These are phyloP conservation scores for Alternaria atra DNA, from an alignment of 2,329 filamentous ascomycete species.

Conservation along the genomic window DNA sequence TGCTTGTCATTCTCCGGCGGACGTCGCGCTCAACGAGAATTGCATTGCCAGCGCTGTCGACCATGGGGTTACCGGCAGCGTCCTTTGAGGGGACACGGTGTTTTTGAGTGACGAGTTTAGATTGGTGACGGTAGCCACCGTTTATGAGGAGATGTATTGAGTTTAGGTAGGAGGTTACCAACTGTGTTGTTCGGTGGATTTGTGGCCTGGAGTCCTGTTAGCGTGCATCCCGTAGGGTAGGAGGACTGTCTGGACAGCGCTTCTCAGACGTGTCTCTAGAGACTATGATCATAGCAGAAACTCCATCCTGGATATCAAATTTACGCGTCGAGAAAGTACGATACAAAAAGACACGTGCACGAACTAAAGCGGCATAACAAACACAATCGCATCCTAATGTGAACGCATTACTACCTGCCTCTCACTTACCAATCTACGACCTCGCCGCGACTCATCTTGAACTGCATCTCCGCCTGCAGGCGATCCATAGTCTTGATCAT, in stretches of 20 bases:
- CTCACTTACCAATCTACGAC: slow-evolving; percentile 33
- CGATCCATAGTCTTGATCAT: slow-evolving; percentile 38
- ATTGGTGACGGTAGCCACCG: slow-evolving; percentile 25
- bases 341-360: neutral
- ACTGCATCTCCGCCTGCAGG: slow-evolving; percentile 32
- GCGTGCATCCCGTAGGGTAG: neutral
- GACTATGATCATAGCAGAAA: neutral
- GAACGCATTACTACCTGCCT: neutral
- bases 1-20: slow-evolving; percentile 15
- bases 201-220: slow-evolving; percentile 23
- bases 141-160: slow-evolving; percentile 33
- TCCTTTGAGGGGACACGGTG: slow-evolving; percentile 24
- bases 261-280: no score
- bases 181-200: slow-evolving; percentile 28
- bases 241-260: neutral
- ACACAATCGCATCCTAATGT: neutral
- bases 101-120: slow-evolving; percentile 14
- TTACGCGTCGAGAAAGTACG: no score
- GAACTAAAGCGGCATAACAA: neutral
- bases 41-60: slow-evolving; percentile 15
- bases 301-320: neutral
- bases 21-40: slow-evolving; percentile 18
- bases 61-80: slow-evolving; percentile 22
- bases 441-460: slow-evolving; percentile 24
- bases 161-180: slow-evolving; percentile 28